Evolutionary conservation across 2,329 filamentous ascomycete species (phyloP), one percentile per base, ranked within the genome.

Genomic region (Aspergillus pseudoviridinutans): DNA sequence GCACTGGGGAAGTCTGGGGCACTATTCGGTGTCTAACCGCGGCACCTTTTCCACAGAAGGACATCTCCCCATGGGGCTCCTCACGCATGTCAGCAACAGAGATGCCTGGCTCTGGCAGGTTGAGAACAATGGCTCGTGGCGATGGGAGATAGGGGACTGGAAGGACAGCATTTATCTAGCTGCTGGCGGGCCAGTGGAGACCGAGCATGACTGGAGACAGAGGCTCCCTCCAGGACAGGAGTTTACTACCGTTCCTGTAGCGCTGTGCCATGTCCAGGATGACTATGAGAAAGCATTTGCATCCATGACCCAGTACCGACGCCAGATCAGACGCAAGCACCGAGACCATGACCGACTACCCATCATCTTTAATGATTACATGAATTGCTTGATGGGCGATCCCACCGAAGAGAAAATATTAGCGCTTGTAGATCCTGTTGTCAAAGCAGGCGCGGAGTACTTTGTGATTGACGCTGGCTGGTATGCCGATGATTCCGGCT

Each of bases 301-400:
- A 0, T 61, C 66, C 1, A 27, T 75, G 22, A 74, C 67, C 0
- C 41, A 59, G 9, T 74, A 75, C 57, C 58, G 72, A 8, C 67
- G 72, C 1, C 57, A 38, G 3, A 71, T 73, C 9, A 61, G 70
- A 4, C 60, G 70, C 3, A 56, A 56, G 1, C 71, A 75, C 50
- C 28, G 27, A 0, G 73, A 75, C 55, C 68, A 72, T 51, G 54
- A 65, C 10, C 49, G 38, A 1, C 51, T 74, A 0, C 66, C 70
- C 0, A 64, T 75, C 35, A 70, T 76, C 24, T 75, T 75, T 64
- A 76, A 76, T 58, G 71, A 76, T 53, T 75, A 74, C 50, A 76
- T 75, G 72, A 76, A 75, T 57, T 76, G 72, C 42, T 63, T 75
- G 3, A 75, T 75, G 72, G 73, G 73, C 1, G 71, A 76, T 54